phyloP scores from a whole-genome alignment of 371 early-diverging fungal genomes.

The Sporodiniella umbellata region DNA sequence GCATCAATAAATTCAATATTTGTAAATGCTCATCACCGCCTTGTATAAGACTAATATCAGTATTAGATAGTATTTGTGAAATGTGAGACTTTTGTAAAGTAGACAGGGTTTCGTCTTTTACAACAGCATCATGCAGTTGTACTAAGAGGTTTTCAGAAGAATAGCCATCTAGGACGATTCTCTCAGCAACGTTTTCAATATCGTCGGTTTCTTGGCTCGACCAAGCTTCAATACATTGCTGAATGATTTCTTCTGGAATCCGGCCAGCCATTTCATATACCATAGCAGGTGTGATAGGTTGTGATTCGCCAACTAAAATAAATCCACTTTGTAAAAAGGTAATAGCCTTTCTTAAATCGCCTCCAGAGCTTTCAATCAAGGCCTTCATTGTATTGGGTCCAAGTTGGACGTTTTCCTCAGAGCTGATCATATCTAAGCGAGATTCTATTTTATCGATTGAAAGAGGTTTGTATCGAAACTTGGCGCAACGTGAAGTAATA shows the following conservation, averaged over 20 bases:
- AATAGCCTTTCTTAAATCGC: conserved; percentile 92
- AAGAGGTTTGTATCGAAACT: conserved; percentile 91
- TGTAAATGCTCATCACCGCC: conserved; percentile 92
- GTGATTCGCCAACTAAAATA: conserved; percentile 46
- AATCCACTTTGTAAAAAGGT: conserved; percentile 89
- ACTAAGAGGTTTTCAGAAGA: conserved; percentile 70
- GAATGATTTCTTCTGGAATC: conserved; percentile 62
- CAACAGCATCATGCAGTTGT: conserved; percentile 60
- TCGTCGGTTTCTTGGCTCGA: conserved; percentile 24
- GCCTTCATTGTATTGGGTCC: conserved; percentile 63
- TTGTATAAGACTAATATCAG: conserved; percentile 75
- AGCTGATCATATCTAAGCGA: conserved; percentile 66
- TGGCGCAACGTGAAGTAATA: conserved; percentile 92
- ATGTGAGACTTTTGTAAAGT: conserved; percentile 73
- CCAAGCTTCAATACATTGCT: conserved; percentile 54
- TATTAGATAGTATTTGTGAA: conserved; percentile 54
- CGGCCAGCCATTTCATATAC: conserved; percentile 83
- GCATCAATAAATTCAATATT: conserved; percentile 61
- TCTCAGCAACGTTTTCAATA: conserved; percentile 49
- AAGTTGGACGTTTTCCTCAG: conserved; percentile 62
- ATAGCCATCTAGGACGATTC: conserved; percentile 68
- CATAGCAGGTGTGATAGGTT: conserved; percentile 48
- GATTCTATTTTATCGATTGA: conserved; percentile 50
- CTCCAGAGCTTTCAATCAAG: conserved; percentile 78
- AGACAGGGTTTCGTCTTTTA: conserved; percentile 56